Evolutionary conservation across 495 filamentous ascomycete genomes (phyloP), one percentile per base, ranked within the genome.

Genomic region (Daldinia childiae): DNA sequence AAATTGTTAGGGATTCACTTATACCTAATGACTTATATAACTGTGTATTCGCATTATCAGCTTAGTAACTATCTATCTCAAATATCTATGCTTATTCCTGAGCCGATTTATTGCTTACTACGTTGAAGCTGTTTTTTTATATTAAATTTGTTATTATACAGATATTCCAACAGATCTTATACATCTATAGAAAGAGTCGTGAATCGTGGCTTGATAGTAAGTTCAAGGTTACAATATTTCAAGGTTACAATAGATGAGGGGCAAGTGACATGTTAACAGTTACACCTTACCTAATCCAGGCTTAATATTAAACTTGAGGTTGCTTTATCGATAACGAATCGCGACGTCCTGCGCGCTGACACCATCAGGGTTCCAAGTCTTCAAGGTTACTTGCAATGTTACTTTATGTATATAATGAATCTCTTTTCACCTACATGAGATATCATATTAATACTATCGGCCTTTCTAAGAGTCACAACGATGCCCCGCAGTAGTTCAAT

Each of bases 401-500:
- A 34, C 32, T 0, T 34, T 34, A 34, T 9, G 6, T 32, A 32
- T 7, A 4, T 32, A 32, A 32, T 32, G 7, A 32, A 32, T 32
- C 1, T 50, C 21, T 21, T 27, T 54, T 30, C 50, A 19, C 29
- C 24, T 30, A 54, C 4, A 57, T 58, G 15, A 32, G 34, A 64
- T 41, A 41, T 64, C 38, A 39, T 50, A 32, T 27, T 30, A 15
- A 39, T 62, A 41, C 39, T 21, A 56, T 56, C 19, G 4, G 1
- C 7, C 21, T 41, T 21, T 56, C 41, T n/a, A 30, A 9, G 26
- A 59, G 21, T 12, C 21, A 43, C 11, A 39, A 69, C 15, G 17
- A 69, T 51, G 34, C 26, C 14, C n/a, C 32, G 38, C 11, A 48
- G n/a, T 65, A 64, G 21, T 57, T 43, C 38, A 11, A 26, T 57